These are phyloP conservation scores for Pichia nanzhaoensis DNA, from an alignment of 805 yeast species.

Conservation along the genomic window DNA sequence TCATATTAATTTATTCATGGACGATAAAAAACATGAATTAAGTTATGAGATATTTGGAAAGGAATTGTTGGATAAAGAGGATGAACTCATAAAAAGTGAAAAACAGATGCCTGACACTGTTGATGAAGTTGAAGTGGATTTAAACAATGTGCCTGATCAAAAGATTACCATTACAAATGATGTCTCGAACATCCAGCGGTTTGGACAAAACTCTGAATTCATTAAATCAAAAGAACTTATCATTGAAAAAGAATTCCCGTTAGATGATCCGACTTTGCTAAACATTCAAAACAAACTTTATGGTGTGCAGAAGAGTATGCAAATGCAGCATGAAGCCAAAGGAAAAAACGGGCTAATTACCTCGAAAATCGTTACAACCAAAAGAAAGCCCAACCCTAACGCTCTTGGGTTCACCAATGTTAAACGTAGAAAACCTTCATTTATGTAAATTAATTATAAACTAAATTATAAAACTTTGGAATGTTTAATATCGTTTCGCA, in stretches of 20 bases:
- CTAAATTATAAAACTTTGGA: conserved; percentile 43
- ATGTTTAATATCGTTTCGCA: conserved; percentile 58
- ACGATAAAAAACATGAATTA: conserved; percentile 1
- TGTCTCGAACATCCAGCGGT: not conserved
- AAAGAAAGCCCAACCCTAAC: conserved; percentile 43
- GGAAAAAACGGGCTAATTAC: conserved; percentile 25
- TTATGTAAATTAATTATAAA: conserved; percentile 16
- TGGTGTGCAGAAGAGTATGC: conserved; percentile 21
- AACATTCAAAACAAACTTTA: conserved; percentile 27
- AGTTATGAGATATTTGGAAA: conserved; percentile 5
- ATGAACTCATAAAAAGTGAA: conserved; percentile 7
- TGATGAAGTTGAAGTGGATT: not conserved
- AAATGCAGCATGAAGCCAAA: conserved; percentile 23
- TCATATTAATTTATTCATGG: not conserved
- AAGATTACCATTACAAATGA: conserved; percentile 1
- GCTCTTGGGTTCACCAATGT: conserved; percentile 40
- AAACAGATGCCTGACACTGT: conserved; percentile 3
- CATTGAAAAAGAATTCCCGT: conserved; percentile 25
- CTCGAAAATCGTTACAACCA: conserved; percentile 37
- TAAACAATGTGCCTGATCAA: conserved; percentile 4
- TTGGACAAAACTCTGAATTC: not conserved
- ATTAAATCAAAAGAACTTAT: conserved; percentile 21
- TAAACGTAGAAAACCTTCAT: conserved; percentile 39
- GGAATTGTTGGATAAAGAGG: conserved; percentile 11
- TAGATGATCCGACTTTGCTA: conserved; percentile 34